These are phyloP conservation scores for sunflower (Helianthus annuus) DNA, from an alignment of 129 eudicot genomes.

Conservation along the genomic window DNA sequence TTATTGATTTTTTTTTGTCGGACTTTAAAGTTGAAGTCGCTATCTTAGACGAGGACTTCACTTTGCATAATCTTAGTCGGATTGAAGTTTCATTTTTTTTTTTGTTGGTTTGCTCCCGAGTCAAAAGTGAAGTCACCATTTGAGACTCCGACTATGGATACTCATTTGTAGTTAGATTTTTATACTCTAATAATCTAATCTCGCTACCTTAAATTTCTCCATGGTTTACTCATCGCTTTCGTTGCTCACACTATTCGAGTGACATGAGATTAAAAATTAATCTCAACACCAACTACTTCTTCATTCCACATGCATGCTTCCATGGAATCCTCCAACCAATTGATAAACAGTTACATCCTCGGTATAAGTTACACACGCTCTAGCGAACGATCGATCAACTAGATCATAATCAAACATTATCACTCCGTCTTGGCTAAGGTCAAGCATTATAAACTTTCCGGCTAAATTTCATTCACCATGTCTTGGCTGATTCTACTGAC, in stretches of 20 bases:
- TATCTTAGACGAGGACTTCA: too few relatives aligned
- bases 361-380: conserved; percentile 12
- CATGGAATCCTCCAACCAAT: conserved; percentile 17
- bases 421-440: not conserved
- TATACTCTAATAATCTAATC: too few relatives aligned
- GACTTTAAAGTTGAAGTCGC: too few relatives aligned
- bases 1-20: too few relatives aligned
- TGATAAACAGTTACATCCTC: not conserved
- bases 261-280: conserved; percentile 4
- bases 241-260: conserved; percentile 29
- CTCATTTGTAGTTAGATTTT: too few relatives aligned
- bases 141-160: too few relatives aligned
- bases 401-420: conserved; percentile 8
- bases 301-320: conserved; percentile 39
- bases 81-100: too few relatives aligned
- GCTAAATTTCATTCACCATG: conserved; percentile 10
- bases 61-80: too few relatives aligned
- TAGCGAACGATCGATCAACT: not conserved
- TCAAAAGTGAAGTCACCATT: too few relatives aligned
- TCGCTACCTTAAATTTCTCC: not conserved
- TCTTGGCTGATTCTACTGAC: conserved; percentile 3
- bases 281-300: conserved; percentile 14
- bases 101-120: too few relatives aligned
- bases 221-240: conserved; percentile 6
- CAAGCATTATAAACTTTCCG: not conserved